A percentile compares a stretch with the other conserved stretches of the same genome.
phyloP scores from a whole-genome alignment of 2,329 filamentous ascomycete species.

The Xenoacremonium recifei region DNA sequence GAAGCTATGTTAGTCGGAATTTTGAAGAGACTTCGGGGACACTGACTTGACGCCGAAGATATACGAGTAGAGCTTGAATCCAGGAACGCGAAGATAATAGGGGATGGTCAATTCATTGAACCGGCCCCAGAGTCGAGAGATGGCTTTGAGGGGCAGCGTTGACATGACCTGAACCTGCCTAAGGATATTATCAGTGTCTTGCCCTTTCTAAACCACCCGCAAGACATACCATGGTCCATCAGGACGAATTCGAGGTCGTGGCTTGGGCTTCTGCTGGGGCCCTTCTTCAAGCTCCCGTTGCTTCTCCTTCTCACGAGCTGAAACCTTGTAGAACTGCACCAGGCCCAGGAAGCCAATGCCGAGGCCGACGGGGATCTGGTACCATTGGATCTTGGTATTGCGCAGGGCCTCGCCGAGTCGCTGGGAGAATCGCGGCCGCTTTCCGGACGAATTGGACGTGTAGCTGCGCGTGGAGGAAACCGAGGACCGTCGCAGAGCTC shows the following conservation, averaged over 20 bases:
- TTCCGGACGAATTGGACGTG: slow-evolving; percentile 38
- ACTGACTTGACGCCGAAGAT: slow-evolving; percentile 80
- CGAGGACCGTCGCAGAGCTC: slow-evolving; percentile 22
- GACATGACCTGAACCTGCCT: slow-evolving; percentile 92
- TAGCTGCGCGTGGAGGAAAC: slow-evolving; percentile 28
- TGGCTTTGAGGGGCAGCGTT: slow-evolving; percentile 83
- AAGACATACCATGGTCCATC: slow-evolving; percentile 74
- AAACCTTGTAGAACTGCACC: slow-evolving; percentile 80
- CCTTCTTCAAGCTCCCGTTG: slow-evolving; percentile 42
- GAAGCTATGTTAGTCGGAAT: slow-evolving; percentile 21
- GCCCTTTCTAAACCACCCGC: slow-evolving; percentile 11
- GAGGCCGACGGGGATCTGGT: slow-evolving; percentile 82
- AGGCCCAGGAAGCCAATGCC: slow-evolving; percentile 82
- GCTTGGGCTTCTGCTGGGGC: slow-evolving; percentile 45
- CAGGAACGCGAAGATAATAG: slow-evolving; percentile 82
- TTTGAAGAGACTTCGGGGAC: not conserved
- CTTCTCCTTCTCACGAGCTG: slow-evolving; percentile 52
- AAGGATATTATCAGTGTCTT: not conserved
- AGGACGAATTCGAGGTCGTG: slow-evolving; percentile 65
- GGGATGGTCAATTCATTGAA: slow-evolving; percentile 91
- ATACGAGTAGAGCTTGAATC: slow-evolving; percentile 88
- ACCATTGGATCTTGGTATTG: slow-evolving; percentile 72
- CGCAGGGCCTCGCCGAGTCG: slow-evolving; percentile 49
- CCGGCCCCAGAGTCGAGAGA: slow-evolving; percentile 84
- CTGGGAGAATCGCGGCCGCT: slow-evolving; percentile 50